Conservation (phyloP, 306 rosid genomes). For the Aeschynomene evenia region DNA sequence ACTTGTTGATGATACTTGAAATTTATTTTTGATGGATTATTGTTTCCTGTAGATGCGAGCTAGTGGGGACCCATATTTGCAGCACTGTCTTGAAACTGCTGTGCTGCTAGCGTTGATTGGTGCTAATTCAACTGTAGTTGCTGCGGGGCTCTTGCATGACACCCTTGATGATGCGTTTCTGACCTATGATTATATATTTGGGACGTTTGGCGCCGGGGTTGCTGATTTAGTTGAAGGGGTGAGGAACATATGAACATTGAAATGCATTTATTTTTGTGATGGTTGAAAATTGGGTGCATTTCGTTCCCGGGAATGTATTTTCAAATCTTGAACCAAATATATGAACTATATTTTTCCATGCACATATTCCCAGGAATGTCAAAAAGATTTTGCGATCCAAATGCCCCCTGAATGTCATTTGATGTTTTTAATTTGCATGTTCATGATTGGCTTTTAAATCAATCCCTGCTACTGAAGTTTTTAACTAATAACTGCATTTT, state of each 20-base stretch:
- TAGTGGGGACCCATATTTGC: conserved; percentile 93
- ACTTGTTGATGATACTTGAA: conserved; percentile 17
- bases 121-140: conserved; percentile 87
- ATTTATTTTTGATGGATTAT: neutral
- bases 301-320: no score
- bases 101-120: conserved; percentile 86
- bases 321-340: no score
- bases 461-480: neutral
- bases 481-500: neutral
- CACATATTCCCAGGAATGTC: no score
- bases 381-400: no score
- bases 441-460: conserved; percentile 16
- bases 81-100: conserved; percentile 95
- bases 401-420: neutral
- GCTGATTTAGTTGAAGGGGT: conserved; percentile 94
- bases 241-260: conserved; percentile 44
- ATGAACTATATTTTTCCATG: no score
- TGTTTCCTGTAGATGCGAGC: conserved; percentile 68
- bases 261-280: no score
- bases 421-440: conserved; percentile 13
- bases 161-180: conserved; percentile 84
- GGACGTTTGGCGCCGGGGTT: conserved; percentile 74
- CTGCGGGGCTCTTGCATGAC: conserved; percentile 97
- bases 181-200: conserved; percentile 63
- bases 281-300: no score